Evolutionary conservation across 1,284 basidiomycete genomes (phyloP), one percentile per base, ranked within the genome.

Genomic region (Omphalotus olearius): DNA sequence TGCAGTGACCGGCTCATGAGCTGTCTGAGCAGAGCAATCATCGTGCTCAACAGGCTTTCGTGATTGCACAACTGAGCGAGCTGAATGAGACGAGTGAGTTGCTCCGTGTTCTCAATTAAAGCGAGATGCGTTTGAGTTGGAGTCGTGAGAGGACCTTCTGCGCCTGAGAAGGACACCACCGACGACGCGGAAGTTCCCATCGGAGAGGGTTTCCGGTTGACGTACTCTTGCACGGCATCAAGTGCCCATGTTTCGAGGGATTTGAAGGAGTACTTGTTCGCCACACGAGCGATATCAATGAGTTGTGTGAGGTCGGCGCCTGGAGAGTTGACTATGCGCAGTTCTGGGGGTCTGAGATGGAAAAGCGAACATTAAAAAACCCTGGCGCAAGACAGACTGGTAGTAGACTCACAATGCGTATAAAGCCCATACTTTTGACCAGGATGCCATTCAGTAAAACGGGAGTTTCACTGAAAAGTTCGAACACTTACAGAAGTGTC

Each of bases 231-330:
- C 45, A 87, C 80, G 11, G 74, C 78, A 56, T 85, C 79, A 18
- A 87, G 70, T 0, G 82, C 73, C 84, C 84, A 87, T 0, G 75
- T 80, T 61, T 87, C 85, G 28, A 83, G 64, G 7, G 78, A 75
- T 62, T 80, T 83, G 75, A 87, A 85, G 33, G 78, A 74, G 59
- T 86, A 86, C 65, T 87, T 86, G 68, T 78, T 80, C 23, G 82
- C 72, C 7, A 85, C 69, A 14, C 73, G 73, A 4, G 80, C 79
- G 53, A 87, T 78, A 59, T 83, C 77, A 56, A 83, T 79, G 18
- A 87, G 73, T 20, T 73, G 72, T 36, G 67, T 65, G 7, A 86
- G 70, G 53, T 82, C 71, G n/a, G 75, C 68, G 36, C 65, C 64
- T 28, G 72, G 65, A 13, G 74, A 71, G 23, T 73, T 74, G 14